These are phyloP conservation scores for Carex parvula DNA, from an alignment of 176 grass and related monocot genomes.

Conservation along the genomic window DNA sequence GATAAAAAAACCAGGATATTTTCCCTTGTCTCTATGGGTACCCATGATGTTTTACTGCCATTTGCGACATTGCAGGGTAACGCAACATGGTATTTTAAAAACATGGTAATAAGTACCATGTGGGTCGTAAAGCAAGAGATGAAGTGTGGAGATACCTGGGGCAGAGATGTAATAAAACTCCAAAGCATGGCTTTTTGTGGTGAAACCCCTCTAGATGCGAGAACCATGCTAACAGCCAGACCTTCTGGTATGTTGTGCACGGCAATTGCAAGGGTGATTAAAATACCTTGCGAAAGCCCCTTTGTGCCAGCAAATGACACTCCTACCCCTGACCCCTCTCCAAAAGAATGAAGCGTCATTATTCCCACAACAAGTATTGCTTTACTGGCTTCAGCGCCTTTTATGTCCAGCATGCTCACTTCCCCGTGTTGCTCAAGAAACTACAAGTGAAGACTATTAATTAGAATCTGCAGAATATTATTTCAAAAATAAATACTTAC, in stretches of 20 bases:
- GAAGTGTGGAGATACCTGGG: constrained; percentile 51
- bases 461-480: background rate
- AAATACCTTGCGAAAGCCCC: constrained; percentile 85
- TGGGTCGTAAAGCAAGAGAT: background rate
- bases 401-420: constrained; percentile 98
- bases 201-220: constrained; percentile 75
- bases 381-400: constrained; percentile 99
- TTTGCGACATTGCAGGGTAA: background rate
- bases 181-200: constrained; percentile 96
- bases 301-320: constrained; percentile 94
- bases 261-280: constrained; percentile 93
- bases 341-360: constrained; percentile 99
- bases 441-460: constrained; percentile 33
- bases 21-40: background rate
- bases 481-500: background rate
- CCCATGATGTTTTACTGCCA: background rate
- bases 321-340: constrained; percentile 96
- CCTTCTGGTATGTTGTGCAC: constrained; percentile 99
- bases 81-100: no score
- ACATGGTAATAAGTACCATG: background rate
- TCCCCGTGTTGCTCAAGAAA: constrained; percentile 90
- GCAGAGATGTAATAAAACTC: constrained; percentile 98
- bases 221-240: constrained; percentile 96
- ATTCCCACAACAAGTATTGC: constrained; percentile 98
- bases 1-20: background rate